A percentile compares a stretch with the other conserved stretches of the same genome.
These are phyloP conservation scores for Colletotrichum trifolii DNA, from an alignment of 2,329 filamentous ascomycete species.

Conservation along the genomic window DNA sequence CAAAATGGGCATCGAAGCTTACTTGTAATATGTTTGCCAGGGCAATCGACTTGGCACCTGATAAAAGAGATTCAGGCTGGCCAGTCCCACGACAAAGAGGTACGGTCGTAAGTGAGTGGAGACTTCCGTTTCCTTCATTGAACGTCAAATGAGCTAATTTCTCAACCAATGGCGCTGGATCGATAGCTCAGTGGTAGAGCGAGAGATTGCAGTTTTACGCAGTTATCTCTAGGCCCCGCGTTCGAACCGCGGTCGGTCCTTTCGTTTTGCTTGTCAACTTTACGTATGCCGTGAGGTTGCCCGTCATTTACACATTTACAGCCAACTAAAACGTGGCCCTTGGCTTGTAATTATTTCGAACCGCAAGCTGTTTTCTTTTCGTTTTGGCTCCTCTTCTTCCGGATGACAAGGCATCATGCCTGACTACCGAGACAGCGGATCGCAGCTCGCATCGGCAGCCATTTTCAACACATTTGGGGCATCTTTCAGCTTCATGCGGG, in stretches of 20 bases:
- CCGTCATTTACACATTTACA: too few species aligned
- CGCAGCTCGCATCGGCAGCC: conserved; percentile 21
- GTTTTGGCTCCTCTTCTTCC: neutral
- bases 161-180: neutral
- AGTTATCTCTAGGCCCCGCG: conserved; percentile 36
- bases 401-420: neutral
- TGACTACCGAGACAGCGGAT: neutral
- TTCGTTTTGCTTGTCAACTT: neutral
- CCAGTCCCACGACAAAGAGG: too few species aligned
- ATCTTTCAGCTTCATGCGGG: conserved; percentile 18
- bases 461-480: conserved; percentile 3
- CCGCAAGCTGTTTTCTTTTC: neutral
- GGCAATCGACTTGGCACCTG: too few species aligned
- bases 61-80: too few species aligned
- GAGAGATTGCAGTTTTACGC: conserved; percentile 33
- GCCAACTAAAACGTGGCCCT: too few species aligned
- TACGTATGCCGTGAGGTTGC: neutral
- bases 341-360: too few species aligned
- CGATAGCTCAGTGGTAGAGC: conserved; percentile 38
- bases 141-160: too few species aligned
- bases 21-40: too few species aligned
- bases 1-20: too few species aligned
- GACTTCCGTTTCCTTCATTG: too few species aligned
- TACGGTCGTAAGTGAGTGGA: too few species aligned
- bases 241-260: conserved; percentile 37